These are phyloP conservation scores for Globisporangium rhizosaccharum DNA, from an alignment of 352 stramenopile genomes.

Conservation along the genomic window DNA sequence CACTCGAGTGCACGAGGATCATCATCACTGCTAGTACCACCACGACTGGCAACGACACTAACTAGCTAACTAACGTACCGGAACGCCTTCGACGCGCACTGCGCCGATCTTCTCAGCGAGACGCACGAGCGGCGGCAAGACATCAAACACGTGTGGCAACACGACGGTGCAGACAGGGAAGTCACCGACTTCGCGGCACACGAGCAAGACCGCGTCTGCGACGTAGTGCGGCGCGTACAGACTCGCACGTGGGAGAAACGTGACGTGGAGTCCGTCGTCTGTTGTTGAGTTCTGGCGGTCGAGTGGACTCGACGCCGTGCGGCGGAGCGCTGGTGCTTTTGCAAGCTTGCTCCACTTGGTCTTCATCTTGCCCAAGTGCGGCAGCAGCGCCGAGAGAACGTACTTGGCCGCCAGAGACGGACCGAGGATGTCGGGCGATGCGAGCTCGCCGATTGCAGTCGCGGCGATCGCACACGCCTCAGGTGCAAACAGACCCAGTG, in stretches of 20 bases:
- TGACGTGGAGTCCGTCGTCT: constrained; percentile 49
- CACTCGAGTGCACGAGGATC: too few relatives aligned
- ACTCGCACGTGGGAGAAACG: constrained; percentile 49
- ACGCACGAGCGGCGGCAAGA: constrained; percentile 44
- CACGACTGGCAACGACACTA: background rate
- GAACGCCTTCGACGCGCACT: constrained; percentile 57
- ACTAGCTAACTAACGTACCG: constrained; percentile 26
- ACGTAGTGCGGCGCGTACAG: constrained; percentile 64
- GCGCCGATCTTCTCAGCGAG: constrained; percentile 64
- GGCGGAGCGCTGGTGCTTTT: constrained; percentile 30
- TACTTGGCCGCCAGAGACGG: constrained; percentile 58
- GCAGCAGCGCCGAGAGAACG: constrained; percentile 46
- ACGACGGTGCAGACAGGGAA: constrained; percentile 37
- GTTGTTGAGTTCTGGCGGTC: constrained; percentile 18
- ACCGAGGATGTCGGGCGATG: constrained; percentile 45
- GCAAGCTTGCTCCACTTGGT: constrained; percentile 54
- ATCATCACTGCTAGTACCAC: background rate
- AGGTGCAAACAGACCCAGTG: constrained; percentile 28
- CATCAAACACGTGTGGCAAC: constrained; percentile 54
- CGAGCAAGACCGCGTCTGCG: constrained; percentile 55
- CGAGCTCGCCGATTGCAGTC: constrained; percentile 43
- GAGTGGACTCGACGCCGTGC: constrained; percentile 12
- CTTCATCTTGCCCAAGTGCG: constrained; percentile 44
- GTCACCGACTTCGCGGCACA: constrained; percentile 57
- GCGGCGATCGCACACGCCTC: constrained; percentile 42